A percentile compares a stretch with the other conserved stretches of the same genome.
Conservation (phyloP, 2,329 filamentous ascomycete genomes). For the Akanthomyces dipterigenus region DNA sequence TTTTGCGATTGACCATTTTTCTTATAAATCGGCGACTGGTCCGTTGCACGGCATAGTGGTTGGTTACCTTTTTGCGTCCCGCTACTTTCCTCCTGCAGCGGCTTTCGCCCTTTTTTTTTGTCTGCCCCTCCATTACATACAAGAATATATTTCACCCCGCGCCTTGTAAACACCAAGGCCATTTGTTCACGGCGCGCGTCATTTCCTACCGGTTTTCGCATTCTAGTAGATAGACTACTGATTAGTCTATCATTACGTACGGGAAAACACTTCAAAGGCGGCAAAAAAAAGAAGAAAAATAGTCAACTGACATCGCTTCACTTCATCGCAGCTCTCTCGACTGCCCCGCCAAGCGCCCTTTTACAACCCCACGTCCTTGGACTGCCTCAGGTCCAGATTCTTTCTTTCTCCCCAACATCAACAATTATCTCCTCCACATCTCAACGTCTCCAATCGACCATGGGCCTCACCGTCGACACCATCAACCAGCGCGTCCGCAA, state of each 20-base stretch:
- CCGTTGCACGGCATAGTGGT: not conserved
- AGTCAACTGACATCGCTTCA: not conserved
- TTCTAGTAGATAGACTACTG: not conserved
- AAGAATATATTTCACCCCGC: not conserved
- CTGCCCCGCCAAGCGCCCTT: slow-evolving; percentile 8
- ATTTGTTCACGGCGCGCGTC: not conserved
- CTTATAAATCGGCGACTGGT: not conserved
- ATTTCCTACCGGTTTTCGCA: not conserved
- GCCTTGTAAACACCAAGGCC: not conserved
- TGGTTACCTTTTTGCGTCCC: not conserved
- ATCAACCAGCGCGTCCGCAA: slow-evolving; percentile 86
- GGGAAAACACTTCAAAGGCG: not conserved
- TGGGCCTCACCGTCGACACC: slow-evolving; percentile 66
- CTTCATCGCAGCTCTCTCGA: not conserved
- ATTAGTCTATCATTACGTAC: not conserved
- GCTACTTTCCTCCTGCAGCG: slow-evolving; percentile 6
- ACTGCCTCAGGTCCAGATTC: not conserved
- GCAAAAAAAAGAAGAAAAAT: not conserved
- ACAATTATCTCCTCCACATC: not conserved
- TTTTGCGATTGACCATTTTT: not conserved
- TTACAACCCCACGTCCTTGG: slow-evolving; percentile 11
- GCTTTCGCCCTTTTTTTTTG: not conserved
- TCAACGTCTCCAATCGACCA: slow-evolving; percentile 22
- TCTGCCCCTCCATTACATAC: slow-evolving; percentile 10
- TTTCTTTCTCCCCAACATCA: not conserved